Conservation (phyloP, 2,329 filamentous ascomycete species). For the Remersonia thermophila region DNA sequence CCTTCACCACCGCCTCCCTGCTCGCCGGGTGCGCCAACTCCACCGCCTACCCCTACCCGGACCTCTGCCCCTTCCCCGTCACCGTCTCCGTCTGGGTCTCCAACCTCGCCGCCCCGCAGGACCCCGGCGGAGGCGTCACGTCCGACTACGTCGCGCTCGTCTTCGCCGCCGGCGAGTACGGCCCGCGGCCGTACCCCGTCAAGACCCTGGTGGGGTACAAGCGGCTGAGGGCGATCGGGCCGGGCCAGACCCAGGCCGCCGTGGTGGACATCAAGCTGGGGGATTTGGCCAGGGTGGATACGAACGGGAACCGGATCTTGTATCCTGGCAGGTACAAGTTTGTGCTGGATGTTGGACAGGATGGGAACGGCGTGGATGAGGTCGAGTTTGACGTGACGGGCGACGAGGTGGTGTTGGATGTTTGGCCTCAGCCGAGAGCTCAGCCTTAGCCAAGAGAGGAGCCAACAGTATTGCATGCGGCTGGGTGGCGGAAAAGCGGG, state of each 20-base stretch:
- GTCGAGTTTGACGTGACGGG: constrained; percentile 34
- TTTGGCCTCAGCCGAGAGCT: constrained; percentile 12
- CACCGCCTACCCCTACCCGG: constrained; percentile 27
- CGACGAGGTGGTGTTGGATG: constrained; percentile 27
- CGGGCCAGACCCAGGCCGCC: constrained; percentile 21
- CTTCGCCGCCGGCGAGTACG: constrained; percentile 32
- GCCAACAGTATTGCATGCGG: too few species aligned
- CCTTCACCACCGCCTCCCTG: background rate
- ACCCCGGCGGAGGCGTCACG: constrained; percentile 30
- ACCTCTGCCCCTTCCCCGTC: constrained; percentile 32
- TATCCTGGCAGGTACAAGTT: constrained; percentile 39
- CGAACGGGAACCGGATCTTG: constrained; percentile 36
- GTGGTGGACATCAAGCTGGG: constrained; percentile 33
- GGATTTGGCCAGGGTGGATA: constrained; percentile 34
- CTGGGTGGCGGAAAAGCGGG: too few species aligned
- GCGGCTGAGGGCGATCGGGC: constrained; percentile 26
- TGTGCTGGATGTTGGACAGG: constrained; percentile 35
- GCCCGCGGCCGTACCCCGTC: constrained; percentile 35
- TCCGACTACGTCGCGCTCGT: constrained; percentile 41
- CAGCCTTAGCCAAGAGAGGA: constrained; percentile 7
- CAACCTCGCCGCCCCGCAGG: constrained; percentile 28
- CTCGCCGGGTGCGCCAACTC: constrained; percentile 18
- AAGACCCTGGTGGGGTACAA: constrained; percentile 39
- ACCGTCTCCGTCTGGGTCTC: constrained; percentile 27
- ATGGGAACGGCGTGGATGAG: constrained; percentile 27